Evolutionary conservation across 2,329 filamentous ascomycete genomes (phyloP).

Genomic region (Colletotrichum sp.): DNA sequence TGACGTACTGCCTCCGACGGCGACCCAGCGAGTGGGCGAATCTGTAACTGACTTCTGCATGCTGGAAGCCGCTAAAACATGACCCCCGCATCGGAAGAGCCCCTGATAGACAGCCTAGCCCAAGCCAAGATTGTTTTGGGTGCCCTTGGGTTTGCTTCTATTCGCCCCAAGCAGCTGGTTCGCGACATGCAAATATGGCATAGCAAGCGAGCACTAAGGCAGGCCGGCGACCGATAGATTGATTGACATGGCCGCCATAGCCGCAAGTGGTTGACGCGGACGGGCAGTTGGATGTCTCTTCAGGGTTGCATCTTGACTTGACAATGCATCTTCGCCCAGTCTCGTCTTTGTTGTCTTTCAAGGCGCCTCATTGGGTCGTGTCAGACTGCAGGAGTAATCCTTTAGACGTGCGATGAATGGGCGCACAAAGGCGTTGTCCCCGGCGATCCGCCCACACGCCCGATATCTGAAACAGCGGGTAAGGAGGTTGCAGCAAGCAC

Average conservation of each 20-base stretch:
- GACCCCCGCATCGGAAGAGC: conserved; percentile 4
- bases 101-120: conserved; percentile 1
- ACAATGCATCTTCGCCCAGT: neutral
- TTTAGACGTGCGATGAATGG: neutral
- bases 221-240: neutral
- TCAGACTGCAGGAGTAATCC: neutral
- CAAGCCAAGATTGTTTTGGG: neutral
- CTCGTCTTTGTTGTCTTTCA: neutral
- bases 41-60: conserved; percentile 10
- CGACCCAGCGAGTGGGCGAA: neutral
- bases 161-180: conserved; percentile 10
- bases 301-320: neutral
- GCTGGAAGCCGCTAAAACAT: conserved; percentile 14
- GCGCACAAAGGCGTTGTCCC: neutral
- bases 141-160: neutral
- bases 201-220: neutral
- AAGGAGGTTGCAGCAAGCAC: conserved; percentile 10
- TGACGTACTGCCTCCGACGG: neutral
- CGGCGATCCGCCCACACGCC: conserved; percentile 11
- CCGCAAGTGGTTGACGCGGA: neutral
- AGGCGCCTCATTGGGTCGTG: neutral
- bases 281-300: neutral
- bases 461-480: conserved; percentile 19
- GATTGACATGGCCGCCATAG: neutral
- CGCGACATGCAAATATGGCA: neutral